These are phyloP conservation scores for Quercus alba DNA, from an alignment of 306 rosid species.

Conservation along the genomic window DNA sequence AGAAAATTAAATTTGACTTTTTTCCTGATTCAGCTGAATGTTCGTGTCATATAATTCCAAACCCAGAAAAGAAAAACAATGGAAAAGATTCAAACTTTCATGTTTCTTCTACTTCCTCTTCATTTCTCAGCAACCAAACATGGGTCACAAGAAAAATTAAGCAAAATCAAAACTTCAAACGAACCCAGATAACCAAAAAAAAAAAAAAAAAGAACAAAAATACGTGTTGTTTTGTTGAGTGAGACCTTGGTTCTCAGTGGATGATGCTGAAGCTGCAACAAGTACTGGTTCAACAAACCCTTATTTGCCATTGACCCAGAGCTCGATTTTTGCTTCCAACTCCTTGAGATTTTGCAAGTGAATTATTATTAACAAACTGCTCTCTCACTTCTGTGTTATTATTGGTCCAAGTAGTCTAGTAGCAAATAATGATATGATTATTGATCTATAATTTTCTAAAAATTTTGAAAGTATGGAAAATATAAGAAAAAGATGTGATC, in stretches of 20 bases:
- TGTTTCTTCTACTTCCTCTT: background rate
- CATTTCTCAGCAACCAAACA: slow-evolving; percentile 3
- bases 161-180: background rate
- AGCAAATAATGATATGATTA: no score
- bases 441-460: no score
- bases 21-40: background rate
- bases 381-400: background rate
- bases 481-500: no score
- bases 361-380: background rate
- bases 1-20: background rate
- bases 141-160: background rate
- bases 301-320: slow-evolving; percentile 66
- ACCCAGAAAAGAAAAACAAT: background rate
- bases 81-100: background rate
- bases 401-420: background rate
- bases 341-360: background rate
- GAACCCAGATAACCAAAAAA: background rate
- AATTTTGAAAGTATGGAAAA: no score
- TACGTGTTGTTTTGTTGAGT: background rate
- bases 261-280: slow-evolving; percentile 68
- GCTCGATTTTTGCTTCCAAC: background rate
- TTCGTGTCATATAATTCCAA: background rate
- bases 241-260: slow-evolving; percentile 86
- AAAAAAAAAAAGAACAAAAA: background rate
- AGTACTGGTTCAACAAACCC: slow-evolving; percentile 64